Base-by-base conservation (phyloP, 257 asterid genomes). In the Cordia subcordata region DNA sequence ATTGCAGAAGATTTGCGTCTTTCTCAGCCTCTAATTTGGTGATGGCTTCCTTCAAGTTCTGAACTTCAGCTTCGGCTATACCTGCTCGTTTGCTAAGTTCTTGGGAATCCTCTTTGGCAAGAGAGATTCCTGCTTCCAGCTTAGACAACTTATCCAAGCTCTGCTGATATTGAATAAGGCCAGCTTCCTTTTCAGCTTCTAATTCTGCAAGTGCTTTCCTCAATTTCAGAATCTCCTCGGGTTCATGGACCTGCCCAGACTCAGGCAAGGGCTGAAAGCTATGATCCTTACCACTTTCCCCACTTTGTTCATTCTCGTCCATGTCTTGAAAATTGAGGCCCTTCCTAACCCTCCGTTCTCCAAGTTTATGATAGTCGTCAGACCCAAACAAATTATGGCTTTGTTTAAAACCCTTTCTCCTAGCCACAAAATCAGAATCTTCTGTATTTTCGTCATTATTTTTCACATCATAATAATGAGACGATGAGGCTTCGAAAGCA, bases 181-280 rank as follows among this genome's bases (percentile, higher is more conserved):
- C 94, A 58, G 89, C 87, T 76, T 89, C 94, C 78, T 87, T 89
- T 75, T 93, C 95, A 42, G 86, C 88, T 85, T 93, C 94, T 61
- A 89, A 77, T 68, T 82, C 80, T 66, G 93, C 79, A 57, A 85
- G 72, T 56, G 86, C 82, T 77, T 85, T 86, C 83, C 77, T 87
- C 64, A 88, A 72, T 14, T 16, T 54, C 49, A 53, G 67, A 73
- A 39, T 45, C 51, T 58, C 38, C 37, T 58, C 63, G 1, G 53
- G 5, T 13, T 58, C 27, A 16, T 2, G 12, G 49, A 27, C 32
- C 13, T n/a, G 8, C 20, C 44, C 49, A 56, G 68, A 32, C 46
- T 61, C 75, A 13, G 75, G 45, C 23, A 40, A 66, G 15, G 57
- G 62, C 68, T 65, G 63, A 49, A 57, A 49, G 21, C 64, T 60